phyloP scores from a whole-genome alignment of 2,329 filamentous ascomycete genomes.

The Endothia cerciana region DNA sequence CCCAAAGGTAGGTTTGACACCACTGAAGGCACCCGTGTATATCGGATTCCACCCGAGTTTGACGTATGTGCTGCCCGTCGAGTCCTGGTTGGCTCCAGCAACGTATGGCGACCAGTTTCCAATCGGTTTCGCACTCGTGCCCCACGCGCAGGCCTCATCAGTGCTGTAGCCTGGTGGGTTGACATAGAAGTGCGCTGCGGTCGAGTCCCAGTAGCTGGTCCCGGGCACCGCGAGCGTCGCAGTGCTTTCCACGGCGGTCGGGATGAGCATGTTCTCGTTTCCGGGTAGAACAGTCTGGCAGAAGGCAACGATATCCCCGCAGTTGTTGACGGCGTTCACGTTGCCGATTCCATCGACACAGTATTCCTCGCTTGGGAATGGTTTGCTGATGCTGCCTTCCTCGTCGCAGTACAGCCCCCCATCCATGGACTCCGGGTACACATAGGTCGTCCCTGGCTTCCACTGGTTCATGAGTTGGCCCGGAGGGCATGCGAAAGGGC shows the following conservation, averaged over 20 bases:
- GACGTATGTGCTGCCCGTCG: constrained; percentile 68
- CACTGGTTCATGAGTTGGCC: constrained; percentile 80
- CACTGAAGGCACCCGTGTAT: constrained; percentile 62
- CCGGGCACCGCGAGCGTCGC: constrained; percentile 72
- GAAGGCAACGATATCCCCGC: constrained; percentile 65
- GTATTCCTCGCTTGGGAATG: constrained; percentile 69
- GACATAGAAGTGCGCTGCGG: constrained; percentile 80
- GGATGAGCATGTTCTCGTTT: constrained; percentile 82
- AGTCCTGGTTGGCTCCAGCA: constrained; percentile 72
- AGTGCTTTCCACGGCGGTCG: constrained; percentile 64
- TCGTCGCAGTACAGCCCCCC: constrained; percentile 75
- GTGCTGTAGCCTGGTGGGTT: constrained; percentile 70
- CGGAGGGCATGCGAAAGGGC: constrained; percentile 75
- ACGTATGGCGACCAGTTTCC: constrained; percentile 83
- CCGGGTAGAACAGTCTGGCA: constrained; percentile 81
- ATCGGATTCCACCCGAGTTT: constrained; percentile 82
- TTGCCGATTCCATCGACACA: constrained; percentile 71
- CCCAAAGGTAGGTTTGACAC: constrained; percentile 66
- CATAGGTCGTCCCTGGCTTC: constrained; percentile 72
- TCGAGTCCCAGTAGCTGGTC: constrained; percentile 70
- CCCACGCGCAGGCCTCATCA: constrained; percentile 72
- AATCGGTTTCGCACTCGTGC: constrained; percentile 60
- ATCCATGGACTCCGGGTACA: constrained; percentile 73
- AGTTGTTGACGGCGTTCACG: constrained; percentile 69
- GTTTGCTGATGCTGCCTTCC: constrained; percentile 67